Evolutionary conservation across 768 basidiomycete species (phyloP).

Genomic region (Infundibulicybe gibba): DNA sequence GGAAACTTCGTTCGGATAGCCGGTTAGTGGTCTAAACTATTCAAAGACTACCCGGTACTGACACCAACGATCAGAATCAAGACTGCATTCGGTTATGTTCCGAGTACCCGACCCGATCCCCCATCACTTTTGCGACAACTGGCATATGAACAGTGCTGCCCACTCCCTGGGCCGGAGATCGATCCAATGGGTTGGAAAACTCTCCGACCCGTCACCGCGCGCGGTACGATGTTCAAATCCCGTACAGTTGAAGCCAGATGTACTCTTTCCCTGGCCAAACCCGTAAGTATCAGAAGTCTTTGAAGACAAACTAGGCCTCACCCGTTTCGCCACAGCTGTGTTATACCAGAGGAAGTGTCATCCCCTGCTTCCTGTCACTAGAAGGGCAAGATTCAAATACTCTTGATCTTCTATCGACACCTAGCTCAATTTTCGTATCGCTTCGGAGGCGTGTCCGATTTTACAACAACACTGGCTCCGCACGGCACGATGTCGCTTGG

Average conservation of each 20-base stretch:
- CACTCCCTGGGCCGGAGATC: conserved; percentile 40
- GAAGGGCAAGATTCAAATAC: conserved; percentile 32
- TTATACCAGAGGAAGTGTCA: conserved; percentile 45
- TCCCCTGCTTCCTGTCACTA: conserved; percentile 42
- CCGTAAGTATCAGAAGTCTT: conserved; percentile 25
- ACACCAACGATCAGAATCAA: conserved; percentile 31
- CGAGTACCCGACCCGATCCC: conserved; percentile 38
- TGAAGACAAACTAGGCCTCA: background rate
- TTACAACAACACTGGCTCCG: conserved; percentile 31
- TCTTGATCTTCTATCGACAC: conserved; percentile 38
- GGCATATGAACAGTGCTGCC: conserved; percentile 41
- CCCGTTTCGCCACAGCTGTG: conserved; percentile 26
- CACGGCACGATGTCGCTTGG: conserved; percentile 37
- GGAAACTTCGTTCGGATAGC: conserved; percentile 45
- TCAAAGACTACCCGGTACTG: background rate
- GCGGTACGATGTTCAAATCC: conserved; percentile 36
- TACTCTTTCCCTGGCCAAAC: conserved; percentile 32
- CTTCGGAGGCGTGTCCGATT: conserved; percentile 40
- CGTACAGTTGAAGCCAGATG: conserved; percentile 36
- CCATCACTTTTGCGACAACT: conserved; percentile 45
- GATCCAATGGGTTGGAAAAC: conserved; percentile 54
- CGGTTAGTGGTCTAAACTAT: conserved; percentile 25
- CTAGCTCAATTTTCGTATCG: conserved; percentile 33
- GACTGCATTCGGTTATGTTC: conserved; percentile 52
- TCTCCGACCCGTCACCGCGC: conserved; percentile 33